A percentile compares a stretch with the other conserved stretches of the same genome.
These are phyloP conservation scores for Podila minutissima DNA, from an alignment of 192 early-diverging fungal species.

Conservation along the genomic window DNA sequence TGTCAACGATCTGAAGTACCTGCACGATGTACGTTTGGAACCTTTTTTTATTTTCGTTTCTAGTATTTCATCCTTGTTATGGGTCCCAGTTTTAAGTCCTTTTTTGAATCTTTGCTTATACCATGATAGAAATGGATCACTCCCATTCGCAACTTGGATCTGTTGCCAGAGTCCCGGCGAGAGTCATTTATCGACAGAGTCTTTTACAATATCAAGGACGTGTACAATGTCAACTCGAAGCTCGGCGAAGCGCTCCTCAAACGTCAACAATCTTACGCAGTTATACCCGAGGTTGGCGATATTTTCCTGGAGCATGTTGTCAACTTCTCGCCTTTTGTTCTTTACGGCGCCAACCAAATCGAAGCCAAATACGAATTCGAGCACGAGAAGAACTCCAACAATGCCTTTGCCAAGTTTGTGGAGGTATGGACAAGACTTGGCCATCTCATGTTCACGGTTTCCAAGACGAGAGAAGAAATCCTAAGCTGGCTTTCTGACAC, in stretches of 20 bases:
- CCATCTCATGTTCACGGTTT: background rate
- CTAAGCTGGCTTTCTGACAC: too few relatives aligned
- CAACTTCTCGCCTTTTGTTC: slow-evolving; percentile 81
- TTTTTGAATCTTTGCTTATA: background rate
- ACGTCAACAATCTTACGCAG: slow-evolving; percentile 71
- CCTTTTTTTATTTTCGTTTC: background rate
- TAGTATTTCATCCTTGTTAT: background rate
- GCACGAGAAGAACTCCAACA: slow-evolving; percentile 76
- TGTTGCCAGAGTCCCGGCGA: slow-evolving; percentile 70
- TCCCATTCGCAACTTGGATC: slow-evolving; percentile 67
- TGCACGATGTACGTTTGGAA: slow-evolving; percentile 68
- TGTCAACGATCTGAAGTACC: slow-evolving; percentile 84
- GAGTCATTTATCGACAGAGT: slow-evolving; percentile 80
- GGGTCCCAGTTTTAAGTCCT: background rate
- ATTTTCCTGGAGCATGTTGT: slow-evolving; percentile 79
- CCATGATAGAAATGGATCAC: slow-evolving; percentile 65
- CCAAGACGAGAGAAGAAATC: background rate
- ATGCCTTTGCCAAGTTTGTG: slow-evolving; percentile 78
- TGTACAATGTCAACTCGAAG: slow-evolving; percentile 70
- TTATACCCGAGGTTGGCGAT: slow-evolving; percentile 90
- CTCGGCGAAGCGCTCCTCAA: slow-evolving; percentile 66
- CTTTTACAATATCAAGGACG: slow-evolving; percentile 80
- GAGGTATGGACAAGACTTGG: slow-evolving; percentile 55
- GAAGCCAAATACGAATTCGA: slow-evolving; percentile 87
- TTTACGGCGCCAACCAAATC: slow-evolving; percentile 88